A percentile compares a stretch with the other conserved stretches of the same genome.
Conservation (phyloP, 2,329 filamentous ascomycete species). For the Westerdykella aurantiaca region DNA sequence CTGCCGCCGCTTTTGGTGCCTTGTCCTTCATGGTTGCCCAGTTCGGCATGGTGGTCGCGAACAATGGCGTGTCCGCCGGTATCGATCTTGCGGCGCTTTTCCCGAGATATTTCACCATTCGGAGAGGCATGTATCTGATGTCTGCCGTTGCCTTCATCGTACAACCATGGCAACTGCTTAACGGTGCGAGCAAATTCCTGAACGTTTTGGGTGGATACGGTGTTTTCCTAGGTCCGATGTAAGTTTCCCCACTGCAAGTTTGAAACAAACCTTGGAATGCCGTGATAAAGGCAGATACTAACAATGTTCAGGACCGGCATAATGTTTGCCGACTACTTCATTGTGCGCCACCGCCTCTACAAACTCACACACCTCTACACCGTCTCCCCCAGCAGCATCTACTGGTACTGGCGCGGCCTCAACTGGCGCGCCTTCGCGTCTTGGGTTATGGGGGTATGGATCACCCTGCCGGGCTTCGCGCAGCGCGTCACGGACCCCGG, state of each 20-base stretch:
- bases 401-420: constrained; percentile 41
- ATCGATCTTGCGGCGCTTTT: constrained; percentile 52
- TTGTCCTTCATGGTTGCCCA: constrained; percentile 43
- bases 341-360: constrained; percentile 37
- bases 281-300: too few species aligned
- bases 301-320: too few species aligned
- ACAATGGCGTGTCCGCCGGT: constrained; percentile 48
- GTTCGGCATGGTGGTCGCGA: constrained; percentile 42
- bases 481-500: too few species aligned
- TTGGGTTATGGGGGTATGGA: constrained; percentile 36
- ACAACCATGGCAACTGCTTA: constrained; percentile 50
- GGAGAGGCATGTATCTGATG: constrained; percentile 49
- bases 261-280: too few species aligned
- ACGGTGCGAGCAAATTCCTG: constrained; percentile 44
- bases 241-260: too few species aligned
- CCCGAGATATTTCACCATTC: constrained; percentile 52
- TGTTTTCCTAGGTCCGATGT: constrained; percentile 46
- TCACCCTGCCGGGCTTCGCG: too few species aligned
- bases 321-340: constrained; percentile 44
- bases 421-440: constrained; percentile 43
- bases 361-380: constrained; percentile 43
- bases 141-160: constrained; percentile 42
- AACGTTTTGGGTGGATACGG: constrained; percentile 42
- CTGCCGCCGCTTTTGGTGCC: constrained; percentile 45
- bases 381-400: constrained; percentile 33